These are phyloP conservation scores for Coelastrella sp. DNA, from an alignment of 139 green algal species.

Conservation along the genomic window DNA sequence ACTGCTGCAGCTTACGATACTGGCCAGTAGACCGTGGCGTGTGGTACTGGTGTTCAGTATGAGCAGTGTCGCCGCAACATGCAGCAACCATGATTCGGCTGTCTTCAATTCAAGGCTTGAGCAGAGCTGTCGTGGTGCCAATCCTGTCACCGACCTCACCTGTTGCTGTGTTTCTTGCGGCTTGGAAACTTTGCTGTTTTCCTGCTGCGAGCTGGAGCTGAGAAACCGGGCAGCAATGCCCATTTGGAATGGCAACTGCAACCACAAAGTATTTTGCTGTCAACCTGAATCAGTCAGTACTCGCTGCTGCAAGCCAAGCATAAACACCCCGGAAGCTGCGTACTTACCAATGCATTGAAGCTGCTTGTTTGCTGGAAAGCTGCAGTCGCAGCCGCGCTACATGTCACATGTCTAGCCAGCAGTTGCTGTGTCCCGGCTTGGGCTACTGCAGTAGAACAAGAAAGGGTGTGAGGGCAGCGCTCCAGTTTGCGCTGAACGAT, in stretches of 20 bases:
- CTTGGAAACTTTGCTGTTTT: not conserved
- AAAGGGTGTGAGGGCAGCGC: not conserved
- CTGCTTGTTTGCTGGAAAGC: not conserved
- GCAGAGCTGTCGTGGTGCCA: no score
- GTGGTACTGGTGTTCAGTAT: no score
- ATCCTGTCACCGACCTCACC: not conserved
- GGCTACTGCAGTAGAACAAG: not conserved
- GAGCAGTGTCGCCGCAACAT: no score
- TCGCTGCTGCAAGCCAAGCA: no score
- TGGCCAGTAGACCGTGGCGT: no score
- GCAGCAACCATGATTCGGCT: no score
- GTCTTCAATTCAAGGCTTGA: no score
- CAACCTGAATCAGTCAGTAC: no score
- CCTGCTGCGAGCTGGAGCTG: conserved; percentile 2
- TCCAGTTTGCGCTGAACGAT: not conserved
- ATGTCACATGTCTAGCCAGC: conserved; percentile 8
- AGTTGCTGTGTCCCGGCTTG: conserved; percentile 32
- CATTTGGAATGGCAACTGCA: conserved; percentile 33
- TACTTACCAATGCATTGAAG: not conserved
- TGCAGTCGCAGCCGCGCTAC: conserved; percentile 14
- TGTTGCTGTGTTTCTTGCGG: conserved; percentile 1
- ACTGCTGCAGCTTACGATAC: no score
- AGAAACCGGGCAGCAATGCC: conserved; percentile 39
- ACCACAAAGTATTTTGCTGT: not conserved
- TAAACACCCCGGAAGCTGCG: not conserved